Evolutionary conservation across 1,139 yeast species (phyloP).

Genomic region (Blastobotrys proliferans): DNA sequence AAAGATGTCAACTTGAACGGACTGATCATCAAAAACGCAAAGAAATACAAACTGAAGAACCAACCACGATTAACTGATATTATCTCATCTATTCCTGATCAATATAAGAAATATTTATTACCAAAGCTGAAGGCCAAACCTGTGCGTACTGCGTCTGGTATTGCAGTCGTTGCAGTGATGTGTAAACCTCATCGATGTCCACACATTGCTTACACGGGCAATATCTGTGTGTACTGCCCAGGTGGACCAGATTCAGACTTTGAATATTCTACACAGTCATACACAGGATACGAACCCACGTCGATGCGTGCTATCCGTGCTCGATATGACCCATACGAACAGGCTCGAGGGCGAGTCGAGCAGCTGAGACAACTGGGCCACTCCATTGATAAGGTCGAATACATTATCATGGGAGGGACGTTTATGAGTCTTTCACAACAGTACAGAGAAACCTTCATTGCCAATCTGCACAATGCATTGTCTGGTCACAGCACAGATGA

Average conservation of each 20-base stretch:
- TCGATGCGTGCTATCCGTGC: constrained; percentile 99
- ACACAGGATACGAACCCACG: constrained; percentile 98
- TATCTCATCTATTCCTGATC: constrained; percentile 93
- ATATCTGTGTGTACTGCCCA: constrained; percentile 97
- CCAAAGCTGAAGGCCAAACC: constrained; percentile 97
- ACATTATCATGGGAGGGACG: constrained; percentile 98
- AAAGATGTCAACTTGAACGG: constrained; percentile 90
- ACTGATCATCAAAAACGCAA: constrained; percentile 76
- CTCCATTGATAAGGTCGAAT: constrained; percentile 94
- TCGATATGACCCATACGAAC: constrained; percentile 96
- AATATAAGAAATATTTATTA: constrained; percentile 80
- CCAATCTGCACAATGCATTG: constrained; percentile 88
- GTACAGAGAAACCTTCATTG: constrained; percentile 83
- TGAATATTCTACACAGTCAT: constrained; percentile 96
- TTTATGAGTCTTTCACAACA: constrained; percentile 91
- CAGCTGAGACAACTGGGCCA: constrained; percentile 94
- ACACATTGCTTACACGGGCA: constrained; percentile 97
- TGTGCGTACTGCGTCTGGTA: constrained; percentile 94
- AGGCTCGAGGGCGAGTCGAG: constrained; percentile 96
- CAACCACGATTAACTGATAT: constrained; percentile 96
- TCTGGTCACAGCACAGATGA: constrained; percentile 89
- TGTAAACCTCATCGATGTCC: constrained; percentile 99
- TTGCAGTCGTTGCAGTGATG: constrained; percentile 99
- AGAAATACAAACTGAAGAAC: constrained; percentile 82
- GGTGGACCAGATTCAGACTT: constrained; percentile 99